Evolutionary conservation across 2,329 filamentous ascomycete genomes (phyloP), one percentile per base, ranked within the genome.

Genomic region (Diaporthe citrichinensis): DNA sequence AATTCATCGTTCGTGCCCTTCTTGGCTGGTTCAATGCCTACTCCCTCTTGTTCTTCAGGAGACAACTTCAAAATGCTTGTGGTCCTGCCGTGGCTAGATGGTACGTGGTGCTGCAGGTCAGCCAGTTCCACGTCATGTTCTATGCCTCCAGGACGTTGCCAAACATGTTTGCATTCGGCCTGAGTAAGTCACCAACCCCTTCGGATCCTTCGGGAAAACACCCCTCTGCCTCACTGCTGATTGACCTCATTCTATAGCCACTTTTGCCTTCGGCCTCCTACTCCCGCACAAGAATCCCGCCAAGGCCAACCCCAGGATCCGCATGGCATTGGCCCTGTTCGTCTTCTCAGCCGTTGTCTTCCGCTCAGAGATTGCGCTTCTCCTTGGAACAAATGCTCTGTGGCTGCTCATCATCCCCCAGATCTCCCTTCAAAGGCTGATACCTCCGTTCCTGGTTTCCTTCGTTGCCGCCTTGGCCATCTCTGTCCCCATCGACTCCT

Each of bases 121-220:
- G 92, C 83, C 96, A 98, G 84, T 99, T 99, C 81, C 97, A 99
- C 85, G 86, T 98, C 77, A 89, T 97, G 77, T 99, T 95, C 84
- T 99, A 99, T 86, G 93, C 96, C 20, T 97, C 95, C 23, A 90
- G 97, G 76, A 97, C 95, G 3, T 86, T 99, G 78, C 97, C 97
- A 2, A 99, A 99, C 83, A 98, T 97, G 94, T 98, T 98, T 85
- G 96, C 97, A 28, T 97, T 98, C 86, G 91, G 92, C 14, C 86
- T 98, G 75, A 95, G 93, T 96, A 87, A 84, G 92, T 88, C 49
- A 36, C 6, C 36, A n/a, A 5, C 25, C 55, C 55, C 14, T 49
- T 9, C 7, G 25, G 25, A 39, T 14, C 36, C 36, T 39, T 39
- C 10, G 20, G 53, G 51, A 3, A 8, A 20, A 17, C 15, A 55